Evolutionary conservation across 768 basidiomycete species (phyloP).

Genomic region (Candolleomyces eurysporus): DNA sequence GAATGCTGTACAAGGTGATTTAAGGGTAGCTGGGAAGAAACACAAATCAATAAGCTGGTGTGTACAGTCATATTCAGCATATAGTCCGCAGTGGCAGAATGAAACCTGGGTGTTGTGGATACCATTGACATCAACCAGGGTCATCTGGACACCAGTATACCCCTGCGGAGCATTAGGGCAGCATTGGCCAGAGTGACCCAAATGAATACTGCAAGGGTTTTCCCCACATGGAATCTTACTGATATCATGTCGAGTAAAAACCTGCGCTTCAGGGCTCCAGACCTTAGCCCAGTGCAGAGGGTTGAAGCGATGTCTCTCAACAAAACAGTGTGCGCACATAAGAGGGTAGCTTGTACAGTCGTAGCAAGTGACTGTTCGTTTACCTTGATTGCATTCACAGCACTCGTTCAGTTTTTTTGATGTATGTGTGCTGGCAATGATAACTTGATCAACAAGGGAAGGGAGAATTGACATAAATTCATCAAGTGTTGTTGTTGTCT

Average conservation of each 20-base stretch:
- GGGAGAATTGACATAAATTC: too few relatives aligned
- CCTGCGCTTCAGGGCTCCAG: background rate
- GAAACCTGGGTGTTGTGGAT: background rate
- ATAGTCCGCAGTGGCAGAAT: background rate
- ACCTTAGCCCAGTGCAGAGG: background rate
- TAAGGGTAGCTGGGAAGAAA: background rate
- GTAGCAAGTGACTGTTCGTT: background rate
- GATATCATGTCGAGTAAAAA: background rate
- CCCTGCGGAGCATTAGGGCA: background rate
- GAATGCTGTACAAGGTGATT: background rate
- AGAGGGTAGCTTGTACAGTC: background rate
- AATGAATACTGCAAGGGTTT: background rate
- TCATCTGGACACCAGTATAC: background rate
- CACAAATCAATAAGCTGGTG: background rate
- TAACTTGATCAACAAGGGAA: too few relatives aligned
- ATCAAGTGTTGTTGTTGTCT: too few relatives aligned
- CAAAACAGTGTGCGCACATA: background rate
- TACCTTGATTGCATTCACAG: background rate
- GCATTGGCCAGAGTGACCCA: background rate
- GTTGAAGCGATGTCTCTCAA: background rate
- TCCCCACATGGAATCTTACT: background rate
- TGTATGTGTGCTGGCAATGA: too few relatives aligned
- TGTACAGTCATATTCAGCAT: background rate
- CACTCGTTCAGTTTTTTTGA: background rate
- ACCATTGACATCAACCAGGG: constrained; percentile 4